Percentiles rank a stretch among this genome's conserved stretches.
phyloP scores from a whole-genome alignment of 1,284 basidiomycete species.

The Pseudozyma flocculosa region DNA sequence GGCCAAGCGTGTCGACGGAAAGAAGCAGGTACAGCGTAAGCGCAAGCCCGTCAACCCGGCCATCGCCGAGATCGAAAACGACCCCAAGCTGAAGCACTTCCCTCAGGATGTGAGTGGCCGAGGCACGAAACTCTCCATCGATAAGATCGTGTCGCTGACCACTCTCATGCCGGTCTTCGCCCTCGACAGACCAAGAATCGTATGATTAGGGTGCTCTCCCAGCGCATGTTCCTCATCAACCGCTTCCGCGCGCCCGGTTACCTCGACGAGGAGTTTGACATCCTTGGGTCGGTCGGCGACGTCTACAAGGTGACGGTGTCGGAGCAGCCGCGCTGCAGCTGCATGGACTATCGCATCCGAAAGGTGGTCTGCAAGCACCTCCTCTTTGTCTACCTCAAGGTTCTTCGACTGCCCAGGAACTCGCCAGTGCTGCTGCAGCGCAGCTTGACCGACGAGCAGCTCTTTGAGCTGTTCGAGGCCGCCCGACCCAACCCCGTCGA shows the following conservation, averaged over 20 bases:
- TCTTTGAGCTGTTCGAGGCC: slow-evolving; percentile 13
- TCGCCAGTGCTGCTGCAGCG: slow-evolving; percentile 11
- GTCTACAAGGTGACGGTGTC: slow-evolving; percentile 25
- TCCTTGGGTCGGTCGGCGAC: slow-evolving; percentile 24
- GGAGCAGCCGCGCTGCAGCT: slow-evolving; percentile 12
- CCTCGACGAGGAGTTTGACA: slow-evolving; percentile 16
- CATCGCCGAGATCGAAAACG: slow-evolving; percentile 15
- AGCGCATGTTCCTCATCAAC: slow-evolving; percentile 24
- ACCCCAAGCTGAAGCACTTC: neutral
- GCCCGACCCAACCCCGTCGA: slow-evolving; percentile 14
- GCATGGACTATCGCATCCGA: slow-evolving; percentile 19
- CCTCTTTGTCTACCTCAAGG: slow-evolving; percentile 31
- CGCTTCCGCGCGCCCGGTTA: slow-evolving; percentile 10
- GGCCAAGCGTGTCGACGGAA: slow-evolving; percentile 9
- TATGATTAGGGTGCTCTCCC: slow-evolving; percentile 14
- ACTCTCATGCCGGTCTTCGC: neutral
- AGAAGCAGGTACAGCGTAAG: slow-evolving; percentile 14
- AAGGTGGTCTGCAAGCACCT: slow-evolving; percentile 26
- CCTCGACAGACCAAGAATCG: slow-evolving; percentile 16
- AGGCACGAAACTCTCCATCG: too few relatives aligned
- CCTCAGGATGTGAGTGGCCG: neutral
- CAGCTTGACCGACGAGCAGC: slow-evolving; percentile 6
- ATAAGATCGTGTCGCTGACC: too few relatives aligned
- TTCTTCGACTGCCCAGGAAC: slow-evolving; percentile 16
- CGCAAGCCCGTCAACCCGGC: slow-evolving; percentile 6